Evolutionary conservation across 2,329 filamentous ascomycete species (phyloP).

Genomic region (Sphaerulina vaccinii): DNA sequence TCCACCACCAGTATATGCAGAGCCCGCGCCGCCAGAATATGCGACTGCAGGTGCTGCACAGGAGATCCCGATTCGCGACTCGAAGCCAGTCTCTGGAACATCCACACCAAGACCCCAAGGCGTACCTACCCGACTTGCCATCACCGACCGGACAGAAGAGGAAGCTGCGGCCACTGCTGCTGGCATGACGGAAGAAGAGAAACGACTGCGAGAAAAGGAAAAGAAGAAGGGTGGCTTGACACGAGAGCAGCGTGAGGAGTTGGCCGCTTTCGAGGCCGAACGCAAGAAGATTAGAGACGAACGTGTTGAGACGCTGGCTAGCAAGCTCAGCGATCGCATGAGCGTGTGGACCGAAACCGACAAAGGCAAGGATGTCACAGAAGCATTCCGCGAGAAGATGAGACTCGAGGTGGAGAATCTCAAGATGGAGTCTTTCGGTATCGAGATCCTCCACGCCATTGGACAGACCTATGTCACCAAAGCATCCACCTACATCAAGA

Average conservation of each 20-base stretch:
- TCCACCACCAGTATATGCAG: conserved; percentile 20
- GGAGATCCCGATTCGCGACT: conserved; percentile 29
- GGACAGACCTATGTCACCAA: conserved; percentile 88
- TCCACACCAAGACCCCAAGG: conserved; percentile 52
- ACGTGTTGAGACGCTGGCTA: conserved; percentile 77
- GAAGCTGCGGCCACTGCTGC: conserved; percentile 64
- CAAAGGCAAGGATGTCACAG: conserved; percentile 78
- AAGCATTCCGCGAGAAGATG: conserved; percentile 90
- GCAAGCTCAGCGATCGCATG: conserved; percentile 85
- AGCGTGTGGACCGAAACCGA: conserved; percentile 98
- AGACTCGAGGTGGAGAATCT: conserved; percentile 93
- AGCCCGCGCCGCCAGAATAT: conserved; percentile 10
- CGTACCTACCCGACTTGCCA: conserved; percentile 76
- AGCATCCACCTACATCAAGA: conserved; percentile 82
- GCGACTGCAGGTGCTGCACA: conserved; percentile 18
- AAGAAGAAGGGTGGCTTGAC: conserved; percentile 85
- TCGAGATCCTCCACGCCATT: conserved; percentile 94
- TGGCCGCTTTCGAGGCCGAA: conserved; percentile 85
- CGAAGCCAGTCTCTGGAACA: conserved; percentile 37
- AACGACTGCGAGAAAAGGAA: conserved; percentile 73
- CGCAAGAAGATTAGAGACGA: conserved; percentile 81
- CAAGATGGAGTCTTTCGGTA: conserved; percentile 98
- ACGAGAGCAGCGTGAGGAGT: conserved; percentile 90
- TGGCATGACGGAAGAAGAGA: conserved; percentile 69
- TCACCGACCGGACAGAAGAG: conserved; percentile 86